Evolutionary conservation across 2,329 filamentous ascomycete genomes (phyloP), one percentile per base, ranked within the genome.

Genomic region (Sclerotinia nivalis): DNA sequence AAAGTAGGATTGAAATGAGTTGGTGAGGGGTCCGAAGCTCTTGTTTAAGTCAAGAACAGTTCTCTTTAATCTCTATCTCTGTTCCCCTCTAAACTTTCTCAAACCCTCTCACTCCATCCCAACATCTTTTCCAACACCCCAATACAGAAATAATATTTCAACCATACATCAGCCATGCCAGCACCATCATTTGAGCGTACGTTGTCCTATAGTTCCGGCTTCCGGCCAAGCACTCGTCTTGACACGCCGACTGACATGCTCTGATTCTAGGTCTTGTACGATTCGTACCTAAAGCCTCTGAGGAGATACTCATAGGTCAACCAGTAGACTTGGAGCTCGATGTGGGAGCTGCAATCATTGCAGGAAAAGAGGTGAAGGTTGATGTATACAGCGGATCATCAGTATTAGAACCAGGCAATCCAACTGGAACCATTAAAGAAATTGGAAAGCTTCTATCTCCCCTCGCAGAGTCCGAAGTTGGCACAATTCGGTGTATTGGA

Each of bases 381-480:
- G 81, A 82, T 54, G 81, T 88, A 9, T 89, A 86, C 79, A 86
- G 84, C 34, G 88, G 88, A 25, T 80, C 80, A 1, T 90, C 88
- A 2, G 85, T 88, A 1, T 78, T 90, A 59, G 80, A 79, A 34
- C 84, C 87, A 0, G 88, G 88, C 3, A 77, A 80, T 31, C 80
- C 81, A 18, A 88, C 87, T 1, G 84, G 80, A 43, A 80, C 80
- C 71, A 78, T 79, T 4, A 83, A 83, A 75, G 77, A 79, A 50
- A 81, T 86, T 72, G 81, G 59, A 10, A 77, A 75, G 13, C 68
- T 84, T 10, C 77, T 85, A n/a, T 84, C 82, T 9, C 83, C 83
- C 20, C 70, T 84, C 22, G 77, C 81, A 18, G 76, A 79, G 71
- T 76, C 74, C 40, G 83, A 85, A 75, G 80, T 83, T 47, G 82